Conservation (phyloP, 257 asterid species). For the Solanum sitiens region DNA sequence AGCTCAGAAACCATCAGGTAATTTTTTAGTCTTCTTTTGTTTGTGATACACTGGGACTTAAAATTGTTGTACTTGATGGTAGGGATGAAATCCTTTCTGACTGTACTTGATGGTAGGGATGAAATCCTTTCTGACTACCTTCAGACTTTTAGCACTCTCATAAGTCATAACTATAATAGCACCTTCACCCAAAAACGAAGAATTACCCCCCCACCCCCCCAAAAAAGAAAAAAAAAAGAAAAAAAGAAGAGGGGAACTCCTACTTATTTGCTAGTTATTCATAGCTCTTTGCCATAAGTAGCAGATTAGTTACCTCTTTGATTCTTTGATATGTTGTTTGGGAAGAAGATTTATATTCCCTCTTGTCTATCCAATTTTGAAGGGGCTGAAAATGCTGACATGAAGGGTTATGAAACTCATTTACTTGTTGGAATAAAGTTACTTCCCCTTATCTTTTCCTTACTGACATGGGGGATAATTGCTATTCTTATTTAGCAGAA, state of each 20-base stretch:
- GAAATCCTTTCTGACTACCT: background rate
- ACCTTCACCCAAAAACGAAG: background rate
- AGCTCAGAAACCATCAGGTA: constrained; percentile 64
- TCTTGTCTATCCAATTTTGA: background rate
- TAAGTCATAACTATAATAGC: background rate
- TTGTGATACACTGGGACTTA: background rate
- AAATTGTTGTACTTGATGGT: background rate
- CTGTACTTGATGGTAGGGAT: background rate
- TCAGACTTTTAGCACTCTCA: background rate
- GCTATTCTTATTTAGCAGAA: background rate
- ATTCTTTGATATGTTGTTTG: background rate
- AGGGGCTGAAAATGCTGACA: background rate
- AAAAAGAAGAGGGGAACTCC: background rate
- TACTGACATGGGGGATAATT: background rate
- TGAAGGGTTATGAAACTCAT: background rate
- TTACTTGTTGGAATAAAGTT: background rate
- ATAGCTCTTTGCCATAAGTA: background rate
- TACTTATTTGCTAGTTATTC: background rate
- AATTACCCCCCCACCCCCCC: background rate
- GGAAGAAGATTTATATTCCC: background rate
- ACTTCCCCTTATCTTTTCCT: background rate
- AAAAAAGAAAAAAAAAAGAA: no score
- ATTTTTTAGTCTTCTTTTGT: constrained; percentile 1
- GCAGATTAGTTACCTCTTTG: background rate
- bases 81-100: background rate